Conservation (phyloP, 2,329 filamentous ascomycete species). For the Arthrocladium fulminans region DNA sequence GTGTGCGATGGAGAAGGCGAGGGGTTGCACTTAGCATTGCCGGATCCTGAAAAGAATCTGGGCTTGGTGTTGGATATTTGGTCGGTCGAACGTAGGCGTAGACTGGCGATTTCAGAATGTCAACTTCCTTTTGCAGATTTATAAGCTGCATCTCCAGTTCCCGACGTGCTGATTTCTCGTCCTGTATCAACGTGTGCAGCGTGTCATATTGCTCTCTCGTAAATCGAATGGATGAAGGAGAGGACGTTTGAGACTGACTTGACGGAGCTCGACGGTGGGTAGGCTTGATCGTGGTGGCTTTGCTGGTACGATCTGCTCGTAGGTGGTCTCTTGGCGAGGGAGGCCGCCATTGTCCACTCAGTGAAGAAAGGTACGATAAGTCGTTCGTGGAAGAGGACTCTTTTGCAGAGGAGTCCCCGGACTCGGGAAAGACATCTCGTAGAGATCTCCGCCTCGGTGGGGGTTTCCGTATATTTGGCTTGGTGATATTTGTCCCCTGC, state of each 20-base stretch:
- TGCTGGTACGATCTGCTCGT: slow-evolving; percentile 16
- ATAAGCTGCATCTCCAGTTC: slow-evolving; percentile 37
- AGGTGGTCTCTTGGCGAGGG: not conserved
- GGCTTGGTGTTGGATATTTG: slow-evolving; percentile 19
- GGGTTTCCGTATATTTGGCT: slow-evolving; percentile 11
- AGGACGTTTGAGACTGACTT: slow-evolving; percentile 11
- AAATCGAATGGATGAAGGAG: slow-evolving; percentile 17
- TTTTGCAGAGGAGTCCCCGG: not conserved
- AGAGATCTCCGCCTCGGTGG: slow-evolving; percentile 8
- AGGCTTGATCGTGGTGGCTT: slow-evolving; percentile 19
- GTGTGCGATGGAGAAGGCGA: slow-evolving; percentile 14
- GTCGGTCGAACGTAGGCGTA: slow-evolving; percentile 18
- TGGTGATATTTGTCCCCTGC: slow-evolving; percentile 28
- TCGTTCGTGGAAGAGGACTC: slow-evolving; percentile 9
- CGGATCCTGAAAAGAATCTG: slow-evolving; percentile 13
- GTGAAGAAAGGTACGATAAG: slow-evolving; percentile 17
- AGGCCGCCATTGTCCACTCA: slow-evolving; percentile 9
- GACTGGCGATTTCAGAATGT: slow-evolving; percentile 18
- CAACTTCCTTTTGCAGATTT: slow-evolving; percentile 32
- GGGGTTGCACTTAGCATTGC: slow-evolving; percentile 13
- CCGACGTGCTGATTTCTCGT: slow-evolving; percentile 39
- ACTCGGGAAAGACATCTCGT: slow-evolving; percentile 10
- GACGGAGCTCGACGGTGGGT: slow-evolving; percentile 12
- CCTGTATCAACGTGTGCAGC: slow-evolving; percentile 36
- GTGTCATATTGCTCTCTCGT: slow-evolving; percentile 40